phyloP scores from a whole-genome alignment of 2,329 filamentous ascomycete genomes.

The Gaeumannomyces tritici region DNA sequence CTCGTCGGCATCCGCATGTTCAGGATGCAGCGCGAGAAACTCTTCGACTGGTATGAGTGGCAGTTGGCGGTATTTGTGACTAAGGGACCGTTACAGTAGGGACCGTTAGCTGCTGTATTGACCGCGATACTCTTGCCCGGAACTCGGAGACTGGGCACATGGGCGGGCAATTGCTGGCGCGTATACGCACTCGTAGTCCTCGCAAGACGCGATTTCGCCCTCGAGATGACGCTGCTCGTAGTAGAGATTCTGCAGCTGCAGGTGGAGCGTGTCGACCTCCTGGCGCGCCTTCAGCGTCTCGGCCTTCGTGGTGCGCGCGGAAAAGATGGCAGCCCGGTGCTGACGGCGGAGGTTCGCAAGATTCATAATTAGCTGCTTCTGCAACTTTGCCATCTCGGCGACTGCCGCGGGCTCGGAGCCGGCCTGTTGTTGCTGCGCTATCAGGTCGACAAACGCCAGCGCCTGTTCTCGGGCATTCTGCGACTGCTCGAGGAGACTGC shows the following conservation, averaged over 20 bases:
- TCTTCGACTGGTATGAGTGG: constrained; percentile 77
- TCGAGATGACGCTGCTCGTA: constrained; percentile 90
- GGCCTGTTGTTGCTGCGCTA: constrained; percentile 26
- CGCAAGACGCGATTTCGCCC: constrained; percentile 83
- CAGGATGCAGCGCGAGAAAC: constrained; percentile 67
- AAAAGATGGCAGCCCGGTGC: constrained; percentile 72
- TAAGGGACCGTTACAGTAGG: constrained; percentile 19
- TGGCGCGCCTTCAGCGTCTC: constrained; percentile 78
- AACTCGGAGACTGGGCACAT: too few relatives aligned
- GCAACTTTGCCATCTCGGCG: constrained; percentile 59
- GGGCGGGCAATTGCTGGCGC: not conserved
- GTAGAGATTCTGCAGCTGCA: constrained; percentile 90
- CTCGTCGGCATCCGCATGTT: constrained; percentile 62
- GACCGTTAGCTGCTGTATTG: not conserved
- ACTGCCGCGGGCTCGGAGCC: constrained; percentile 28
- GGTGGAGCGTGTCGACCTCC: constrained; percentile 82
- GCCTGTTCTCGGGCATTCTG: constrained; percentile 64
- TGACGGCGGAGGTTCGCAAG: constrained; percentile 72
- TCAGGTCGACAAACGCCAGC: constrained; percentile 49
- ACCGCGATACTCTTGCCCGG: not conserved
- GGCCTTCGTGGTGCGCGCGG: constrained; percentile 76
- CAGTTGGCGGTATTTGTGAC: constrained; percentile 79
- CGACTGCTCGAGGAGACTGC: constrained; percentile 62
- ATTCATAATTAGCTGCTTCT: constrained; percentile 71
- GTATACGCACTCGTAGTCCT: constrained; percentile 72